Evolutionary conservation across 768 basidiomycete genomes (phyloP).

Genomic region (Tubosaeta sp.): DNA sequence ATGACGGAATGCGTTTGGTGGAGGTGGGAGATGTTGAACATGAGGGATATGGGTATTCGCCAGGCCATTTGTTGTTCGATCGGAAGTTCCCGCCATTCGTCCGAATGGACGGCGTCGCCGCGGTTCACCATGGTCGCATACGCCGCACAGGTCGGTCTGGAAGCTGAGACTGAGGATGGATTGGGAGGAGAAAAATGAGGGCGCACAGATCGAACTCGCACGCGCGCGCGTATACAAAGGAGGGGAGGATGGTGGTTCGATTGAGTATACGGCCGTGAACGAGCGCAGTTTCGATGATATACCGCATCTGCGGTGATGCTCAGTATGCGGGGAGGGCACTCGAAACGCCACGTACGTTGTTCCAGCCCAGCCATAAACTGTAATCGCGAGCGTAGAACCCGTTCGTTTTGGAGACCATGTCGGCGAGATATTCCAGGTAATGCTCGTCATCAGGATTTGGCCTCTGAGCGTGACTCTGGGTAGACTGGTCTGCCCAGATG

Average conservation of each 20-base stretch:
- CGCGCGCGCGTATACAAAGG: slow-evolving; percentile 43
- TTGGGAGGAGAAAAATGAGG: background rate
- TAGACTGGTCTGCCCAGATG: slow-evolving; percentile 10
- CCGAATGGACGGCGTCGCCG: slow-evolving; percentile 34
- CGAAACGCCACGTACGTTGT: slow-evolving; percentile 33
- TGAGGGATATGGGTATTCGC: slow-evolving; percentile 32
- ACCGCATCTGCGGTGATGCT: slow-evolving; percentile 36
- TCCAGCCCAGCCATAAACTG: slow-evolving; percentile 48
- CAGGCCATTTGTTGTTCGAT: slow-evolving; percentile 35
- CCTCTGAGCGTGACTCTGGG: background rate
- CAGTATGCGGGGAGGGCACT: background rate
- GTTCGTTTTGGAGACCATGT: slow-evolving; percentile 36
- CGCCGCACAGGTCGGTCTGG: slow-evolving; percentile 35
- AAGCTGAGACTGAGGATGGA: background rate
- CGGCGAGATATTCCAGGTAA: slow-evolving; percentile 29
- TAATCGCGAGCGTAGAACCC: slow-evolving; percentile 46
- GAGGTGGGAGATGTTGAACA: slow-evolving; percentile 43
- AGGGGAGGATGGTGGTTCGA: slow-evolving; percentile 42
- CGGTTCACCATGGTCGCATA: slow-evolving; percentile 45
- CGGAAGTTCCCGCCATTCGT: slow-evolving; percentile 40
- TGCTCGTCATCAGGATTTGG: slow-evolving; percentile 11
- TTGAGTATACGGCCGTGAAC: slow-evolving; percentile 41
- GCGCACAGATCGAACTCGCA: slow-evolving; percentile 37
- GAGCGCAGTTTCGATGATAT: slow-evolving; percentile 44
- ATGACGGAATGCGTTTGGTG: slow-evolving; percentile 35